phyloP scores from a whole-genome alignment of 1,284 basidiomycete species.

The Pascua sp. region DNA sequence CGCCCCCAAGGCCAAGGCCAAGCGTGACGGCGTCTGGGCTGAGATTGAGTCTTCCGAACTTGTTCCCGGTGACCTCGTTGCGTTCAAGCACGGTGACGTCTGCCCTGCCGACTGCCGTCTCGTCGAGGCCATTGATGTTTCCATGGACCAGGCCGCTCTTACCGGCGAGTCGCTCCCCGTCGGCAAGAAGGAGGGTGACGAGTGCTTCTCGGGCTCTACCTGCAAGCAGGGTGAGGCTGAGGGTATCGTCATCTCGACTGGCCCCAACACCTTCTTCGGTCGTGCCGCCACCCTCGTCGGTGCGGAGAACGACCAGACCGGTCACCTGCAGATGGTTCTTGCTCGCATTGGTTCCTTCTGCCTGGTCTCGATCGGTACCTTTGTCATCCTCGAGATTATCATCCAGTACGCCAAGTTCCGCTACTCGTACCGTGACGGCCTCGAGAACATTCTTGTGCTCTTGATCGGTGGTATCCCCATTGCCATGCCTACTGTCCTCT shows the following conservation, averaged over 20 bases:
- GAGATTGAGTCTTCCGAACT: constrained; percentile 85
- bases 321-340: constrained; percentile 96
- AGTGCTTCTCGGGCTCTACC: constrained; percentile 96
- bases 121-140: constrained; percentile 89
- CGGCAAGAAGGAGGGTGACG: constrained; percentile 85
- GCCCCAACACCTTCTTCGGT: constrained; percentile 94
- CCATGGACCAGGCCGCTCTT: constrained; percentile 92
- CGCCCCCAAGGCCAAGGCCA: constrained; percentile 91
- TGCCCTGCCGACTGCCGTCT: constrained; percentile 94
- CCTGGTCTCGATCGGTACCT: constrained; percentile 86
- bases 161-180: constrained; percentile 93
- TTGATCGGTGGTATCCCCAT: constrained; percentile 99
- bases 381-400: constrained; percentile 84
- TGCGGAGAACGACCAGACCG: constrained; percentile 90
- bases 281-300: constrained; percentile 92
- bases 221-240: constrained; percentile 97
- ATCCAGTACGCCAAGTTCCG: constrained; percentile 82
- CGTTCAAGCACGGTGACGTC: constrained; percentile 97
- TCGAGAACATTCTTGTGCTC: constrained; percentile 93
- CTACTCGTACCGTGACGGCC: constrained; percentile 86
- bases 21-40: constrained; percentile 73
- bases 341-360: constrained; percentile 96
- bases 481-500: constrained; percentile 95
- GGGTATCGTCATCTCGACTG: constrained; percentile 94
- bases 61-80: constrained; percentile 88